Percentiles rank a stretch among this genome's conserved stretches.
Evolutionary conservation across 2,329 filamentous ascomycete species (phyloP).

Genomic region (Ciborinia camelliae): DNA sequence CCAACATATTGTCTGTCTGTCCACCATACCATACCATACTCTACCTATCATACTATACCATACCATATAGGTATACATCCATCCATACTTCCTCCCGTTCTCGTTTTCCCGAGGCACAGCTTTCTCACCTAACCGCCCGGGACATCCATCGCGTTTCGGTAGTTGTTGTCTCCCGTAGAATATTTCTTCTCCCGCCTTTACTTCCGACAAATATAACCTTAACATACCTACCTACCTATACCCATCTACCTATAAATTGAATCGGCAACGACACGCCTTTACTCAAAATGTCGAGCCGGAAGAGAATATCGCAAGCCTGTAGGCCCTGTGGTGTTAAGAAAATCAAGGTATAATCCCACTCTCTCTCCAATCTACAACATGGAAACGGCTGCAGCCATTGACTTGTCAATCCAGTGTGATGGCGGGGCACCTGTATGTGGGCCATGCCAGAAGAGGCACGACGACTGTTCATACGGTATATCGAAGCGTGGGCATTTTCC

Average conservation of each 20-base stretch:
- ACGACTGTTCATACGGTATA: conserved; percentile 33
- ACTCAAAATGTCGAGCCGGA: conserved; percentile 22
- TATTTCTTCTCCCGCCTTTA: background rate
- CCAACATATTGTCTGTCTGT: too few relatives aligned
- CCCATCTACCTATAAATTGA: background rate
- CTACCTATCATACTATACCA: too few relatives aligned
- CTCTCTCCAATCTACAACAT: background rate
- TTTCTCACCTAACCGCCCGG: too few relatives aligned
- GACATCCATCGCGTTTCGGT: background rate
- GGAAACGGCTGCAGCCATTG: conserved; percentile 7
- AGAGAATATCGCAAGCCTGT: conserved; percentile 36
- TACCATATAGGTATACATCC: background rate
- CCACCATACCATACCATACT: too few relatives aligned
- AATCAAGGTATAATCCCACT: conserved; percentile 28
- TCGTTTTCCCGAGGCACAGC: too few relatives aligned
- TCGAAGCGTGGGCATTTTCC: conserved; percentile 29
- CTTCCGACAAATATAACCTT: background rate
- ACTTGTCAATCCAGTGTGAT: conserved; percentile 31
- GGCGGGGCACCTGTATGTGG: conserved; percentile 30
- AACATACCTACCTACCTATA: too few relatives aligned
- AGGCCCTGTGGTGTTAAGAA: conserved; percentile 33
- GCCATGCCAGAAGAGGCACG: conserved; percentile 28
- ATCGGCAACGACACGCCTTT: background rate
- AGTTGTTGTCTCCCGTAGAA: conserved; percentile 10
- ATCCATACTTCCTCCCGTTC: background rate